Conservation (phyloP, 2,329 filamentous ascomycete genomes). For the Xylariaceae sp. region DNA sequence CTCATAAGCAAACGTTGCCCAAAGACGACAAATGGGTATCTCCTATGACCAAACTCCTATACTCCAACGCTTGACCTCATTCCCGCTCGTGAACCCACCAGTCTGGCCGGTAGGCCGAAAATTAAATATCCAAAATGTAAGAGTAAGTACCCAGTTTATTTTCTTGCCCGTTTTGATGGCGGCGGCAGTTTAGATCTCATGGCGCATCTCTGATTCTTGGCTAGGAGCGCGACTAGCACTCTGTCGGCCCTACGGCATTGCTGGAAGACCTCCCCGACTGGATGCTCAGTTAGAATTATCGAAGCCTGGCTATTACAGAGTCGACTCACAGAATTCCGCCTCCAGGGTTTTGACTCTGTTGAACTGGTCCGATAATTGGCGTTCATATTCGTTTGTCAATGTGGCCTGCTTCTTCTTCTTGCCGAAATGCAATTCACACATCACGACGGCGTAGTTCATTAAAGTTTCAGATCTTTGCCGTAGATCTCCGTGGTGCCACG, state of each 20-base stretch:
- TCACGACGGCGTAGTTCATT: constrained; percentile 30
- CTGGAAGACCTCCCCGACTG: constrained; percentile 22
- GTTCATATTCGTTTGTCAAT: constrained; percentile 16
- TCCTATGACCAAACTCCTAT: constrained; percentile 31
- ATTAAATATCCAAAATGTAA: constrained; percentile 7
- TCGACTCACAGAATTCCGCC: constrained; percentile 27
- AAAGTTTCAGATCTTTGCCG: constrained; percentile 18
- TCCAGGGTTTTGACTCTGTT: constrained; percentile 21
- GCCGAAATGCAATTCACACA: constrained; percentile 31
- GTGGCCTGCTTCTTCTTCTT: constrained; percentile 30
- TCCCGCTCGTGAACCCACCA: constrained; percentile 8
- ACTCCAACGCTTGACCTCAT: constrained; percentile 15
- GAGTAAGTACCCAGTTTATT: constrained; percentile 12
- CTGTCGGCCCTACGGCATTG: constrained; percentile 21
- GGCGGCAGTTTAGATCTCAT: constrained; percentile 21
- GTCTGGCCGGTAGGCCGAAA: constrained; percentile 3
- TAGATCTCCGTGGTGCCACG: constrained; percentile 12
- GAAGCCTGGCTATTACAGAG: not conserved
- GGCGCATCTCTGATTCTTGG: constrained; percentile 25
- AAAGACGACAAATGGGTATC: constrained; percentile 30
- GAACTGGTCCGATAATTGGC: constrained; percentile 23
- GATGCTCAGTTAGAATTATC: constrained; percentile 3
- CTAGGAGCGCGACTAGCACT: constrained; percentile 24
- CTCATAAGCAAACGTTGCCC: constrained; percentile 26
- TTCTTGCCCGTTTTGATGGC: constrained; percentile 23